These are phyloP conservation scores for Bryum argenteum DNA, from an alignment of 225 moss, liverwort and hornwort genomes.

Conservation along the genomic window DNA sequence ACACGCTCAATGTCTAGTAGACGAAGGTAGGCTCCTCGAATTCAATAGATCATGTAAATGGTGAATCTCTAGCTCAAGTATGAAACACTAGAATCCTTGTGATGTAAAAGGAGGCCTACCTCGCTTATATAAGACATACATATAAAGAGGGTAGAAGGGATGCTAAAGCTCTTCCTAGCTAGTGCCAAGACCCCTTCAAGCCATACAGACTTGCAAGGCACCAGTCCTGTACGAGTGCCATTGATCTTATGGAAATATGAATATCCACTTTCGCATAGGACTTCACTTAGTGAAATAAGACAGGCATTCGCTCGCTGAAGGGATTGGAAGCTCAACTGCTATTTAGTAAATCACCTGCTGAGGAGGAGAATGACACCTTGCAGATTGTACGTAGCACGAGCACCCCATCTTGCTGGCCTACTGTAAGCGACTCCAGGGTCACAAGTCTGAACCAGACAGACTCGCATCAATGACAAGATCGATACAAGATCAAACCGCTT, in stretches of 20 bases:
- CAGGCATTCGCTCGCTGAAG: slow-evolving; percentile 13
- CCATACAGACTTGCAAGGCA: slow-evolving; percentile 5
- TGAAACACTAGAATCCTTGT: background rate
- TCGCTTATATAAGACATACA: background rate
- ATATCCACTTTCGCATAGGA: background rate
- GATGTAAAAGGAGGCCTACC: background rate
- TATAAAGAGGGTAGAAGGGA: background rate
- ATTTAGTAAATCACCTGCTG: slow-evolving; percentile 36
- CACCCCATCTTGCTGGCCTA: slow-evolving; percentile 88
- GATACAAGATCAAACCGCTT: slow-evolving; percentile 1
- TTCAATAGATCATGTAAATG: slow-evolving; percentile 27
- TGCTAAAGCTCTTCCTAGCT: slow-evolving; percentile 4
- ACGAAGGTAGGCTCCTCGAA: slow-evolving; percentile 35
- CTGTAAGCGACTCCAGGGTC: slow-evolving; percentile 68
- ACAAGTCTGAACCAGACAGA: slow-evolving; percentile 52
- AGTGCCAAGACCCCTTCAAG: slow-evolving; percentile 9
- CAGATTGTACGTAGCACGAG: slow-evolving; percentile 82
- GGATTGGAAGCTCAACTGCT: slow-evolving; percentile 17
- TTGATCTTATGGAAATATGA: background rate
- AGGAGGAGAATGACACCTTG: slow-evolving; percentile 66
- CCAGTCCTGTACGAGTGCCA: slow-evolving; percentile 1
- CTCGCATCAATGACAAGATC: slow-evolving; percentile 14
- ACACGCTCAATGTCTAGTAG: slow-evolving; percentile 37
- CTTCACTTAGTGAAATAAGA: background rate
- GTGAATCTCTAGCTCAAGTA: slow-evolving; percentile 4